phyloP scores from a whole-genome alignment of 345 rosid genomes.

The Moringa oleifera region DNA sequence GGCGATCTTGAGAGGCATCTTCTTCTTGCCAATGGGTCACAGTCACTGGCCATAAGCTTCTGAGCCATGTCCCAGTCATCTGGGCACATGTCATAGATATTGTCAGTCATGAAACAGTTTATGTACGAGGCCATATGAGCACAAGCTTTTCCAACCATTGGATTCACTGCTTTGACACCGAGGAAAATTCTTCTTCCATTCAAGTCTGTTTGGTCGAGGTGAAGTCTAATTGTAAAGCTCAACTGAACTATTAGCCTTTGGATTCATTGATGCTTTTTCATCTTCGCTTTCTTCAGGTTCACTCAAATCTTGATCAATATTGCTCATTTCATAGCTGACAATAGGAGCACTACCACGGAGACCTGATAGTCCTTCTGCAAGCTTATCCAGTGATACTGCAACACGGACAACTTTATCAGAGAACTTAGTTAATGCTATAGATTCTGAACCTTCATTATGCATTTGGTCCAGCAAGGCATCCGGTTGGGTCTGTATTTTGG shows the following conservation, averaged over 20 bases:
- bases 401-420: slow-evolving; percentile 42
- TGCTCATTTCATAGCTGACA: too few relatives aligned
- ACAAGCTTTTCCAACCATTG: slow-evolving; percentile 38
- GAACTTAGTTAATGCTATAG: slow-evolving; percentile 24
- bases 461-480: slow-evolving; percentile 36
- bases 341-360: slow-evolving; percentile 15
- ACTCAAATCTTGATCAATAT: too few relatives aligned
- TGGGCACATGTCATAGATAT: slow-evolving; percentile 34
- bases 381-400: slow-evolving; percentile 40
- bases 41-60: slow-evolving; percentile 35
- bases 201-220: too few relatives aligned
- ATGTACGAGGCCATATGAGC: too few relatives aligned
- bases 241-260: slow-evolving; percentile 28
- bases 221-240: too few relatives aligned
- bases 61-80: slow-evolving; percentile 45
- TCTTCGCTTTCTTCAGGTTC: slow-evolving; percentile 30
- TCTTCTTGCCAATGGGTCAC: slow-evolving; percentile 54
- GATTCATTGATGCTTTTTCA: slow-evolving; percentile 16
- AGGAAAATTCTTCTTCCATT: slow-evolving; percentile 45
- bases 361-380: slow-evolving; percentile 27
- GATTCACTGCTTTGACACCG: slow-evolving; percentile 40
- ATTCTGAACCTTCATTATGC: slow-evolving; percentile 24
- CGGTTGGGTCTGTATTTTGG: slow-evolving; percentile 29
- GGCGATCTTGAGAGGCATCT: slow-evolving; percentile 48
- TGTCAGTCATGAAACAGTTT: slow-evolving; percentile 47